Base-by-base conservation (phyloP, 495 filamentous ascomycete species). In the Penicillium verhagenii region DNA sequence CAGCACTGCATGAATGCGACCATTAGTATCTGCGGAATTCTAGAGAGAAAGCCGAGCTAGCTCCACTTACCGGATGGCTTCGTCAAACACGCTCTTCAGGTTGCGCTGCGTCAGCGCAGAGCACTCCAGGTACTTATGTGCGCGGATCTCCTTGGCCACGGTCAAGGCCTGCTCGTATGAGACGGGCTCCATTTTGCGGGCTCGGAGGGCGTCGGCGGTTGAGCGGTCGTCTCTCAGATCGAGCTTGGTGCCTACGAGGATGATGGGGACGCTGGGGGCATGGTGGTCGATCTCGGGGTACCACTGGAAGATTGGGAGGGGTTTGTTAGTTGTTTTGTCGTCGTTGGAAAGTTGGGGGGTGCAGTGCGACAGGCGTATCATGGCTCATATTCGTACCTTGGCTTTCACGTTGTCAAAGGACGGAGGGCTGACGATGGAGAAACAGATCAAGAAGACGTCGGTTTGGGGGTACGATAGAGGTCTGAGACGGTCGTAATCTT, bases 371-470 rank as follows among this genome's bases (percentile, higher is more conserved):
- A 46, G 43, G 13, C 31, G 47, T 20, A 24, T 25, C 10, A 1
- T 8, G 13, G 28, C 4, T 3, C 21, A 10, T 9, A 16, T 23
- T 63, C 81, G 54, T 71, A 92, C 90, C 87, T 97, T 96, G 47
- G 92, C 91, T 73, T 89, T 89, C 68, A 98, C 92, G 83, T 97
- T 97, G 68, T 97, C 93, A 66, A 96, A 97, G 24, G 92, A 97
- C 20, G 94, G 88, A 38, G 92, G 93, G 84, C 90, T 96, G 72
- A 96, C 92, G 66, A 97, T 93, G 28, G 92, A 97, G 78, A 98
- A 98, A 76, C 94, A 97, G 65, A 97, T 96, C 42, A 98, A 79
- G 74, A 97, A 97, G 31, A 97, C 94, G 66, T 98, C 92, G 51
- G 94, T 98, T 74, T 97, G 94, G 6, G 94, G 94, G 70, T 98